A percentile compares a stretch with the other conserved stretches of the same genome.
Evolutionary conservation across 139 green algal genomes (phyloP).

Genomic region (Chlamydomonas incerta): DNA sequence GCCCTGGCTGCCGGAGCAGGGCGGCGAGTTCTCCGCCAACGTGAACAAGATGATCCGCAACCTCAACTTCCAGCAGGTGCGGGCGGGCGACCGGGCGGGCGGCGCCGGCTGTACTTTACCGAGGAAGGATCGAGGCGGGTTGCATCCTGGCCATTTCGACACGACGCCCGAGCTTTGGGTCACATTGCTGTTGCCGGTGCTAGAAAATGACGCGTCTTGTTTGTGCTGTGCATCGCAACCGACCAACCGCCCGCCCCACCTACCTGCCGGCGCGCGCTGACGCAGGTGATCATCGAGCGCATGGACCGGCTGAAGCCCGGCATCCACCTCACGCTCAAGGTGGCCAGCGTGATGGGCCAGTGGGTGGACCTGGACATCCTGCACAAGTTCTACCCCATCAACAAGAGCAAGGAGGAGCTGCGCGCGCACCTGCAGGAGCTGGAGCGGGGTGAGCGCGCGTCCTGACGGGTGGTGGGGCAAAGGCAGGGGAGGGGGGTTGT

Average conservation of each 20-base stretch:
- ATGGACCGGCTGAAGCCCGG: constrained; percentile 76
- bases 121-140: too few species aligned
- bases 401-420: constrained; percentile 48
- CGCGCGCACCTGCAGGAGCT: constrained; percentile 50
- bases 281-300: constrained; percentile 74
- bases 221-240: too few species aligned
- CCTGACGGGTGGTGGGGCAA: too few species aligned
- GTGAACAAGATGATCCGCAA: constrained; percentile 64
- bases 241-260: too few species aligned
- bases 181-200: too few species aligned
- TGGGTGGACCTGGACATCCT: constrained; percentile 76
- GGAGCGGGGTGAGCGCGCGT: constrained; percentile 51
- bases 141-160: too few species aligned
- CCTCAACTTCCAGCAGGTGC: constrained; percentile 70
- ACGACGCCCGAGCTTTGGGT: too few species aligned
- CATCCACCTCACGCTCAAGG: constrained; percentile 79
- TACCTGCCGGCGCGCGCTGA: constrained; percentile 60
- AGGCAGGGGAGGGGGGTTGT: too few species aligned
- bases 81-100: too few species aligned
- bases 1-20: constrained; percentile 56
- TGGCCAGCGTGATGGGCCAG: constrained; percentile 76
- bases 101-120: too few species aligned
- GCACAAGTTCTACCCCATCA: constrained; percentile 66
- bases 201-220: too few species aligned
- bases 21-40: constrained; percentile 56